These are phyloP conservation scores for Kurtzmaniella quercitrusa DNA, from an alignment of 1,139 yeast species.

Conservation along the genomic window DNA sequence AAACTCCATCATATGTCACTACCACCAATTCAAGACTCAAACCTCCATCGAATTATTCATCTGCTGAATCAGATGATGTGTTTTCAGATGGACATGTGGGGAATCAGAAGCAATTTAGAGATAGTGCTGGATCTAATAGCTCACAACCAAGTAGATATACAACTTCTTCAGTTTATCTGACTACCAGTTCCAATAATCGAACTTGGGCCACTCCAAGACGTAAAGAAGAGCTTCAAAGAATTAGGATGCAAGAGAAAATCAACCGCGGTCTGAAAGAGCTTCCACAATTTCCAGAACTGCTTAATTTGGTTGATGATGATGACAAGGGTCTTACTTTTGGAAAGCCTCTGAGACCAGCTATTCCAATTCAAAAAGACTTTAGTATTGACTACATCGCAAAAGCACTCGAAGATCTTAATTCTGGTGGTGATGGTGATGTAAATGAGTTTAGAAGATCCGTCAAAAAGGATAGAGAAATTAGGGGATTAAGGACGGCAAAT, in stretches of 20 bases:
- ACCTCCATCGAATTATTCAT: slow-evolving; percentile 11
- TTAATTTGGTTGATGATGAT: slow-evolving; percentile 3
- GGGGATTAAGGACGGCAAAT: slow-evolving; percentile 7
- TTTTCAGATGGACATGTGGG: slow-evolving; percentile 19
- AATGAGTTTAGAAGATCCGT: slow-evolving; percentile 39
- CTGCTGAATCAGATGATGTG: slow-evolving; percentile 20
- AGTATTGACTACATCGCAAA: slow-evolving; percentile 50
- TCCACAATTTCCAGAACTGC: slow-evolving; percentile 12
- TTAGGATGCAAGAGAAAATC: slow-evolving; percentile 39
- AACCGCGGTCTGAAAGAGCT: slow-evolving; percentile 34
- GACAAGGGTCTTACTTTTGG: not conserved
- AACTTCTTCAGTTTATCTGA: slow-evolving; percentile 25
- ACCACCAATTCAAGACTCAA: slow-evolving; percentile 12
- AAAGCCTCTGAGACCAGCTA: slow-evolving; percentile 12
- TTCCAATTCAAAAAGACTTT: slow-evolving; percentile 43
- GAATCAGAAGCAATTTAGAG: slow-evolving; percentile 13
- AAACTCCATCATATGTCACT: not conserved
- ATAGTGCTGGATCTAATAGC: slow-evolving; percentile 37
- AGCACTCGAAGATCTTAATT: slow-evolving; percentile 62
- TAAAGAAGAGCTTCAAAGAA: slow-evolving; percentile 27
- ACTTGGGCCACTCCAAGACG: slow-evolving; percentile 56
- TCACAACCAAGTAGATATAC: slow-evolving; percentile 48
- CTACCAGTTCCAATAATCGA: slow-evolving; percentile 24
- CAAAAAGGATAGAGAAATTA: slow-evolving; percentile 19
- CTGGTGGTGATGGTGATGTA: slow-evolving; percentile 61